These are phyloP conservation scores for Eragrostis nindensis DNA, from an alignment of 176 grass and related monocot species.

Conservation along the genomic window DNA sequence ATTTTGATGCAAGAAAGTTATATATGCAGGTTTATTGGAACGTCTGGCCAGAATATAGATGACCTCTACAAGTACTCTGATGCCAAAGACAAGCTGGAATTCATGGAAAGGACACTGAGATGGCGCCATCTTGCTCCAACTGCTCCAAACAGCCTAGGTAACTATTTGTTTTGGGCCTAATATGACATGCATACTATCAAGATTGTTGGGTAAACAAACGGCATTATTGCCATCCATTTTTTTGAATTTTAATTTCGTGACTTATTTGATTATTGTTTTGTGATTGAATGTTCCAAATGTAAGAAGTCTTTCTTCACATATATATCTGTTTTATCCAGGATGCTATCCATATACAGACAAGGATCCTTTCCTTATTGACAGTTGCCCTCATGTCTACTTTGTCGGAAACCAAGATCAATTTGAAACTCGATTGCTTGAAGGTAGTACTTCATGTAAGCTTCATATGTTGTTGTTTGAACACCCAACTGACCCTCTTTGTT, in stretches of 20 bases:
- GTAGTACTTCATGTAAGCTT: constrained; percentile 45
- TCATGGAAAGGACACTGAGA: constrained; percentile 88
- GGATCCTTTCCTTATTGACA: constrained; percentile 95
- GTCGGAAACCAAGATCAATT: constrained; percentile 94
- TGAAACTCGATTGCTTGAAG: constrained; percentile 72
- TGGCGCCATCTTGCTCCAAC: constrained; percentile 96
- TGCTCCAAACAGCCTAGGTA: constrained; percentile 97
- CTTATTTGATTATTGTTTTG: not conserved
- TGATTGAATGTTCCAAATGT: constrained; percentile 5
- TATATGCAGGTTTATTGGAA: constrained; percentile 80
- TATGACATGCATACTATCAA: constrained; percentile 4
- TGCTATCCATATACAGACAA: constrained; percentile 97
- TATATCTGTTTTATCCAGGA: constrained; percentile 56
- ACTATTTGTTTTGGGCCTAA: constrained; percentile 7
- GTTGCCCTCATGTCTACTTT: constrained; percentile 94
- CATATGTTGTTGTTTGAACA: constrained; percentile 24
- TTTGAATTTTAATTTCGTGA: not conserved
- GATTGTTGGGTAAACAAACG: not conserved
- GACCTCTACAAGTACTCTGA: constrained; percentile 90
- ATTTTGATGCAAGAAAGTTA: constrained; percentile 24
- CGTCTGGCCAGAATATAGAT: constrained; percentile 96
- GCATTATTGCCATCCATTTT: not conserved
- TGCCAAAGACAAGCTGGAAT: constrained; percentile 84
- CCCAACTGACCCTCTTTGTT: constrained; percentile 37
- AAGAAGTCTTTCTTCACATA: constrained; percentile 6